Conservation (phyloP, 208 protist species). For the Sergeia podlipaevii region DNA sequence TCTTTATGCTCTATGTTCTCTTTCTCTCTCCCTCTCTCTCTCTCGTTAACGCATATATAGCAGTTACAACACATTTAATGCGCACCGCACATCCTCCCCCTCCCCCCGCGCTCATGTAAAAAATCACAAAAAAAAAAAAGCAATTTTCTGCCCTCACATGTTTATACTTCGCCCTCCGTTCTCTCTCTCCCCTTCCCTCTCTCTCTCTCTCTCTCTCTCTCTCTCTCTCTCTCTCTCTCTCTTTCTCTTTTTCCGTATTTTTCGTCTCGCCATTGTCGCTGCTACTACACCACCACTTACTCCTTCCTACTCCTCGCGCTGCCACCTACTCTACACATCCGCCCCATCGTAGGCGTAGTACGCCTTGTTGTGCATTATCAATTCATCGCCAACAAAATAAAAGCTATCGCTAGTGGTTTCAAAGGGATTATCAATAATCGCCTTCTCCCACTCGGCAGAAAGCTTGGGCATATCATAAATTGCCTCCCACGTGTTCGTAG, state of each 20-base stretch:
- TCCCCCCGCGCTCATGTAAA: too few species aligned
- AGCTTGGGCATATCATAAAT: constrained; percentile 94
- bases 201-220: not conserved
- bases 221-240: constrained; percentile 18
- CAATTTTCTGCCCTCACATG: too few species aligned
- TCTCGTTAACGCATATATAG: too few species aligned
- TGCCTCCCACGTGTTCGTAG: constrained; percentile 94
- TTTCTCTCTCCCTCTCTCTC: constrained; percentile 16
- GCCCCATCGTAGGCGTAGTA: constrained; percentile 81
- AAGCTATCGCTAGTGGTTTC: constrained; percentile 94
- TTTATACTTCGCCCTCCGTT: not conserved
- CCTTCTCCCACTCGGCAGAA: constrained; percentile 70
- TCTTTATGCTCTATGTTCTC: not conserved
- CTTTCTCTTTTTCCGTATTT: constrained; percentile 16
- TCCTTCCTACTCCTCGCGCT: constrained; percentile 22
- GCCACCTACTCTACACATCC: constrained; percentile 5
- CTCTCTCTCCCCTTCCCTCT: not conserved
- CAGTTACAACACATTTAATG: too few species aligned
- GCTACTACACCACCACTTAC: not conserved
- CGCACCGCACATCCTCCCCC: too few species aligned
- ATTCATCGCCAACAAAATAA: constrained; percentile 92
- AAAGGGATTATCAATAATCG: constrained; percentile 87
- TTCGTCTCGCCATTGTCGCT: constrained; percentile 4
- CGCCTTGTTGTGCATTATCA: constrained; percentile 97
- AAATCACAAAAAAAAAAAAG: too few species aligned